Conservation (phyloP, 352 stramenopile genomes). For the Blastocystis sp. region DNA sequence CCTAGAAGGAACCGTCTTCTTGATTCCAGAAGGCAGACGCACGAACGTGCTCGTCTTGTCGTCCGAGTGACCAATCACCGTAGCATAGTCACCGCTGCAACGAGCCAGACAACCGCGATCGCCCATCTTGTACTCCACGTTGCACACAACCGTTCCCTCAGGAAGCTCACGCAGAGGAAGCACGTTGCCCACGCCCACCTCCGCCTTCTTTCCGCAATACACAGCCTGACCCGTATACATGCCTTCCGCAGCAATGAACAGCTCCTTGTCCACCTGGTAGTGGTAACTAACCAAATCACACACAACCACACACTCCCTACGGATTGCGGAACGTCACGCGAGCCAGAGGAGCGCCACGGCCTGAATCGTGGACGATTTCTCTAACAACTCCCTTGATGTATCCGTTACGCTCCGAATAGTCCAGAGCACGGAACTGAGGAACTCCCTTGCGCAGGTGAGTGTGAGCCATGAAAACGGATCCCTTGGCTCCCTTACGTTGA, state of each 20-base stretch:
- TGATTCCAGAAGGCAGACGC: conserved; percentile 75
- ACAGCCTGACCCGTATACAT: conserved; percentile 98
- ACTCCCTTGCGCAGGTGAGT: conserved; percentile 73
- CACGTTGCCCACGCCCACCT: conserved; percentile 86
- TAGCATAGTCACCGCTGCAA: conserved; percentile 89
- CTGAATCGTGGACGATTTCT: conserved; percentile 95
- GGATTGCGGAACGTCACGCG: conserved; percentile 83
- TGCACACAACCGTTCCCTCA: conserved; percentile 97
- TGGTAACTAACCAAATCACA: too few species aligned
- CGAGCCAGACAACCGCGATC: conserved; percentile 88
- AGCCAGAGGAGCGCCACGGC: conserved; percentile 86
- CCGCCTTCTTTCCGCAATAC: conserved; percentile 89
- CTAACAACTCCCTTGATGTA: conserved; percentile 98
- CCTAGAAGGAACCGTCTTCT: conserved; percentile 71
- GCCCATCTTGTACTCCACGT: conserved; percentile 83
- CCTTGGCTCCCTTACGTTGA: conserved; percentile 59
- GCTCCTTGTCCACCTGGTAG: conserved; percentile 68
- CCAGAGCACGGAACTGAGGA: conserved; percentile 73
- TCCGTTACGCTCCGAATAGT: conserved; percentile 83
- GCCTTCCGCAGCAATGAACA: conserved; percentile 86
- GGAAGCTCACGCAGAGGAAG: conserved; percentile 81
- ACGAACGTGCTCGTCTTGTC: conserved; percentile 89
- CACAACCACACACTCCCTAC: too few species aligned
- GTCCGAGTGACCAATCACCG: conserved; percentile 94
- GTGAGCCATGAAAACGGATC: conserved; percentile 82